Evolutionary conservation across 139 green algal species (phyloP).

Genomic region (Closterium sp.): DNA sequence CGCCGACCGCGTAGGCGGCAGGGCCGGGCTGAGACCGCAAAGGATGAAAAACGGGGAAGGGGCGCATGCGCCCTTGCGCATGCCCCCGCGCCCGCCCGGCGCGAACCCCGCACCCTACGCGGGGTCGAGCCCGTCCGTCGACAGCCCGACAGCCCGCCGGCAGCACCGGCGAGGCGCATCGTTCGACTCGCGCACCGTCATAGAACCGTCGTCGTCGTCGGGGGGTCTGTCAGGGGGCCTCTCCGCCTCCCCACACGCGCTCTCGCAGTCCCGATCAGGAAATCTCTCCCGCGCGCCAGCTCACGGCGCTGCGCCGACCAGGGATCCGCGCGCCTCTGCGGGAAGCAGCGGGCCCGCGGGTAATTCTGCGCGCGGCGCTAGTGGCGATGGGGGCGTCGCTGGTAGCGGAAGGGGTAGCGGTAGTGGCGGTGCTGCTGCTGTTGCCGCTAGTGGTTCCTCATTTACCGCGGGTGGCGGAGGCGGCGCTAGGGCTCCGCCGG

Average conservation of each 20-base stretch:
- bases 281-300: not conserved
- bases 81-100: not conserved
- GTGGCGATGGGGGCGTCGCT: not conserved
- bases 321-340: not conserved
- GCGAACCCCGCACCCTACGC: not conserved
- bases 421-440: not conserved
- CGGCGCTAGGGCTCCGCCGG: not conserved
- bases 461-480: not conserved
- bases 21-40: not conserved
- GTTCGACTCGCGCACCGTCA: not conserved
- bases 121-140: not conserved
- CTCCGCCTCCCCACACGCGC: not conserved
- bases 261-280: not conserved
- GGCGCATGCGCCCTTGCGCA: not conserved
- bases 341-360: not conserved
- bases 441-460: too few relatives aligned
- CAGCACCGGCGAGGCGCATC: not conserved
- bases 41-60: not conserved
- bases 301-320: not conserved
- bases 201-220: not conserved
- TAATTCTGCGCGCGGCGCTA: not conserved
- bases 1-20: not conserved
- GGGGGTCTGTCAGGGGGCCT: not conserved
- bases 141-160: not conserved
- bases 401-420: not conserved